Evolutionary conservation across 2,329 filamentous ascomycete genomes (phyloP), one percentile per base, ranked within the genome.

Genomic region (Penicillium brasilianum): DNA sequence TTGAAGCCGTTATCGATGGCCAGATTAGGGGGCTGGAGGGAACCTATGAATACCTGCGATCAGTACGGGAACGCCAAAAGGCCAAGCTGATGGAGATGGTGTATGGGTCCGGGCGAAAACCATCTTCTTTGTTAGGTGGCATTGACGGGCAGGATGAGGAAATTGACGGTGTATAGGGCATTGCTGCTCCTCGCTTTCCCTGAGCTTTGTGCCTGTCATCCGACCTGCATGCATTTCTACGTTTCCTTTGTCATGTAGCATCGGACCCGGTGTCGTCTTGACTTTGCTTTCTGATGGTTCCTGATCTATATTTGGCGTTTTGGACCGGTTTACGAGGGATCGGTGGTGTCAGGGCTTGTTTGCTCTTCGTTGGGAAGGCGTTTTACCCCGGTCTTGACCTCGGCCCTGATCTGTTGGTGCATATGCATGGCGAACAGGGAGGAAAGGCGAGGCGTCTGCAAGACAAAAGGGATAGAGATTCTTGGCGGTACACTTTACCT

Each of bases 21-120:
- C 94, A 98, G 81, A 92, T 98, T 67, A 83, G 83, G 48, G 93
- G 94, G 4, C 77, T 98, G 20, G 89, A 92, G 69, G 89, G 90
- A 25, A 93, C 92, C 3, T 91, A 93, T 68, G 84, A 85, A 13
- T 91, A 96, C 73, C 83, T 98, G 10, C 89, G 90, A 63, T 86
- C 84, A 9, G 87, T 96, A 39, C 82, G 94, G 43, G 86, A 91
- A 65, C 85, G 85, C 67, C 94, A 97, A 80, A 95, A 94, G 82
- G 86, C 87, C 60, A 92, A 91, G 77, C 81, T 95, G 69, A 87
- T 95, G 85, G 89, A 94, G 79, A 87, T 90, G 77, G 78, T 96
- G 2, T 94, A 91, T 74, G 90, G 88, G 4, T 75, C 78, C 1
- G 78, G 78, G 18, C 72, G 74, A 52, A 73, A 67, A 52, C 67